phyloP scores from a whole-genome alignment of 192 early-diverging fungal species.

The Thamnidium elegans region DNA sequence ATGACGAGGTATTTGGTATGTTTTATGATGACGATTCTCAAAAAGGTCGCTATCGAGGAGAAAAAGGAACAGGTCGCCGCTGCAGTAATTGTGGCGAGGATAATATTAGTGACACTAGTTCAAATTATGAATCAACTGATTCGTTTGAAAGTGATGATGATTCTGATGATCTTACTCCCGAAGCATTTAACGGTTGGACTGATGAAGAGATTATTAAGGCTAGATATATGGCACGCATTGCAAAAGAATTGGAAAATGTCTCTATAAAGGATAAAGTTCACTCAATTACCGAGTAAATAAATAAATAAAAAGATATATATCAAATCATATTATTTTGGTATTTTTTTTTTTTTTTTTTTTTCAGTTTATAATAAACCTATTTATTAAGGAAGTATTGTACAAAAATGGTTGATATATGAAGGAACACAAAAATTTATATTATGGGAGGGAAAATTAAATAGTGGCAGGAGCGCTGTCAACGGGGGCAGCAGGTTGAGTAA shows the following conservation, averaged over 20 bases:
- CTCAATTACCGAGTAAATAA: background rate
- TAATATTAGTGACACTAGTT: background rate
- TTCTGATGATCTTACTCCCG: background rate
- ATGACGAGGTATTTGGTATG: conserved; percentile 31
- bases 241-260: conserved; percentile 10
- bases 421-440: too few species aligned
- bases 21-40: conserved; percentile 20
- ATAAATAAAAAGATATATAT: background rate
- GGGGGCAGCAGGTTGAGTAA: background rate
- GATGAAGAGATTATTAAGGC: conserved; percentile 30
- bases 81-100: background rate
- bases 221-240: conserved; percentile 15
- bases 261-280: background rate
- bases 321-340: background rate
- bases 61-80: background rate
- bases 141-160: conserved; percentile 19
- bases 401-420: too few species aligned
- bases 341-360: background rate
- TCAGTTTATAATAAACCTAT: background rate
- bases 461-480: background rate
- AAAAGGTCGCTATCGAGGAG: background rate
- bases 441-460: too few species aligned
- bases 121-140: conserved; percentile 13
- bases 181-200: conserved; percentile 22
- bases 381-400: too few species aligned